Evolutionary conservation across 1,139 yeast genomes (phyloP).

Genomic region (Kodamaea derodonti): DNA sequence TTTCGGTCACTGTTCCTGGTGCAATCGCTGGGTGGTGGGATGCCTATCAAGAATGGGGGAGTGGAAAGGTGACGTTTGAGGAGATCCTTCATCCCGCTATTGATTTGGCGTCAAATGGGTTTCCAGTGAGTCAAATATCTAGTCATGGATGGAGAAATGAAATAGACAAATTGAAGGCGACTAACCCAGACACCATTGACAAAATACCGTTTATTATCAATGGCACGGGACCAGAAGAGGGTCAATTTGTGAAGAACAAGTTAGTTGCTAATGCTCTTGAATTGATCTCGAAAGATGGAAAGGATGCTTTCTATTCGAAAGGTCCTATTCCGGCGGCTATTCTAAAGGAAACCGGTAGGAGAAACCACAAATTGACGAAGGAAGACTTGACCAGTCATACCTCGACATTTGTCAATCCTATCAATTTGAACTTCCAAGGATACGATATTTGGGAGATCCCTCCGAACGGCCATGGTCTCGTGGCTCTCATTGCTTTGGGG

Average conservation of each 20-base stretch:
- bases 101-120: constrained; percentile 65
- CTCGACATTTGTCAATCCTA: constrained; percentile 62
- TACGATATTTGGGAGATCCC: constrained; percentile 68
- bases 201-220: constrained; percentile 34
- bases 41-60: constrained; percentile 67
- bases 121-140: constrained; percentile 58
- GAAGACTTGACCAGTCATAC: constrained; percentile 56
- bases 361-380: constrained; percentile 54
- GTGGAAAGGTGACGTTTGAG: constrained; percentile 56
- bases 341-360: constrained; percentile 45
- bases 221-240: constrained; percentile 49
- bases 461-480: constrained; percentile 78
- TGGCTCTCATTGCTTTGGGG: constrained; percentile 68
- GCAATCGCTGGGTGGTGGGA: constrained; percentile 78
- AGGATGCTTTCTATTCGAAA: constrained; percentile 57
- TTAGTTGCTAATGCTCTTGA: constrained; percentile 53
- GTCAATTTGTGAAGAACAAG: constrained; percentile 55
- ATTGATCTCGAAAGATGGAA: constrained; percentile 54
- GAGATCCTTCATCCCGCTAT: constrained; percentile 70
- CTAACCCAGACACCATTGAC: constrained; percentile 27
- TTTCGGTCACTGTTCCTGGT: constrained; percentile 71
- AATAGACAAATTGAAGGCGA: constrained; percentile 32
- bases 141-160: constrained; percentile 49
- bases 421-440: constrained; percentile 44
- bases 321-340: constrained; percentile 69